Conservation (phyloP, 2,329 filamentous ascomycete species). For the Ophiostoma ulmi region DNA sequence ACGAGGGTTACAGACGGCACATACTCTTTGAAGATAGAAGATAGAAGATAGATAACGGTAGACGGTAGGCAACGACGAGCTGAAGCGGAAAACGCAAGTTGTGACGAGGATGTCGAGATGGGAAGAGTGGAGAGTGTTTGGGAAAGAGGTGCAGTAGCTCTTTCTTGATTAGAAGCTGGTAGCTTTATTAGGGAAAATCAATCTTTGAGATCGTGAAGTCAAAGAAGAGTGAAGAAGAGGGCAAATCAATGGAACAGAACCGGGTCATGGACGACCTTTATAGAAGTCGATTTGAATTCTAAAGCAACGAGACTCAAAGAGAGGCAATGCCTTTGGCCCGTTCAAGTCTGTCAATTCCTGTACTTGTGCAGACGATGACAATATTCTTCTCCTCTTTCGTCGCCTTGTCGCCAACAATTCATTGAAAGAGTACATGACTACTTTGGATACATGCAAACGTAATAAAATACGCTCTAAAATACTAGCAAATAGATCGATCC, state of each 20-base stretch:
- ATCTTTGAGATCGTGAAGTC: not conserved
- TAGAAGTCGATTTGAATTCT: not conserved
- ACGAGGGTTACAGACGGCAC: not conserved
- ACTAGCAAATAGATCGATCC: constrained; percentile 11
- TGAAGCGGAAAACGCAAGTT: not conserved
- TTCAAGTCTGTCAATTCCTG: not conserved
- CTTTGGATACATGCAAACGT: constrained; percentile 3
- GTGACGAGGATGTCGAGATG: constrained; percentile 10
- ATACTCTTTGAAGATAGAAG: not conserved
- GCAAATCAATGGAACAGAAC: not conserved
- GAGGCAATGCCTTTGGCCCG: constrained; percentile 6
- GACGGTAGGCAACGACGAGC: not conserved
- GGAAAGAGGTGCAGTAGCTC: constrained; percentile 1
- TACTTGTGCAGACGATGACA: constrained; percentile 7
- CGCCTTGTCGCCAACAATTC: not conserved
- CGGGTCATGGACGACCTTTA: constrained; percentile 5
- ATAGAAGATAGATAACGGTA: not conserved
- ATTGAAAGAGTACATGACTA: not conserved
- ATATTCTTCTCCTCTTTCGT: not conserved
- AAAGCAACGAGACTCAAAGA: not conserved
- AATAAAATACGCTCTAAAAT: constrained; percentile 4
- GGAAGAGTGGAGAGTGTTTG: constrained; percentile 4
- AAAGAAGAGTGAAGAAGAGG: not conserved
- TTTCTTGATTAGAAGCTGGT: not conserved
- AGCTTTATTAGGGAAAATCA: not conserved